Evolutionary conservation across 208 protist species (phyloP).

Genomic region (Porcisia hertigi): DNA sequence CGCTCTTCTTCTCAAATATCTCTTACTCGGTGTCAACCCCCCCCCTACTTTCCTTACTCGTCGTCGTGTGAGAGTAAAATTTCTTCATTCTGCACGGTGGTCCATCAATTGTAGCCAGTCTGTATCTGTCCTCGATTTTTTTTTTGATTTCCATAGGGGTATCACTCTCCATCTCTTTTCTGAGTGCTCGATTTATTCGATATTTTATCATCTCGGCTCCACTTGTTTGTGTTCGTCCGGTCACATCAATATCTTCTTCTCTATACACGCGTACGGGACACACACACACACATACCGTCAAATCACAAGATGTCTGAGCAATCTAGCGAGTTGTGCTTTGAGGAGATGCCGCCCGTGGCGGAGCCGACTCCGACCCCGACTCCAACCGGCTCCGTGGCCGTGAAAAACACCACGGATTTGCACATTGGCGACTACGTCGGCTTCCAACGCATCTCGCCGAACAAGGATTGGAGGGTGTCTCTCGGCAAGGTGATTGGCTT

Average conservation of each 20-base stretch:
- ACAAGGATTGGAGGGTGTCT: slow-evolving; percentile 54
- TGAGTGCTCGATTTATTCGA: too few relatives aligned
- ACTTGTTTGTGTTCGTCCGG: neutral
- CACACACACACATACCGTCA: neutral
- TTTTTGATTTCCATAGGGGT: neutral
- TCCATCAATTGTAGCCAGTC: neutral
- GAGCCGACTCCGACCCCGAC: neutral
- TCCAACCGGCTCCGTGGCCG: neutral
- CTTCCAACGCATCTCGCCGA: slow-evolving; percentile 61
- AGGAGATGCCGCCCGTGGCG: neutral
- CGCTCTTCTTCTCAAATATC: too few relatives aligned
- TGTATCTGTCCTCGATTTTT: neutral
- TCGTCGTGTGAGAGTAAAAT: neutral
- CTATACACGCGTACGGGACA: neutral
- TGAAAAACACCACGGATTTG: slow-evolving; percentile 37
- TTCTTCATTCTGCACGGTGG: neutral
- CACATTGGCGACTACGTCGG: slow-evolving; percentile 73
- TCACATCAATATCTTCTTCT: too few relatives aligned
- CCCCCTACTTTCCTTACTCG: neutral
- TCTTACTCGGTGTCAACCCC: too few relatives aligned
- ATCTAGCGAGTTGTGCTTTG: neutral
- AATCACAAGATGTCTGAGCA: neutral
- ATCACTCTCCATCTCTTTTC: too few relatives aligned
- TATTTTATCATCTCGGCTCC: neutral
- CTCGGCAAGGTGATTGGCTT: slow-evolving; percentile 67